Conservation (phyloP, 176 grass and related monocot genomes). For the Echinochloa phyllopogon region DNA sequence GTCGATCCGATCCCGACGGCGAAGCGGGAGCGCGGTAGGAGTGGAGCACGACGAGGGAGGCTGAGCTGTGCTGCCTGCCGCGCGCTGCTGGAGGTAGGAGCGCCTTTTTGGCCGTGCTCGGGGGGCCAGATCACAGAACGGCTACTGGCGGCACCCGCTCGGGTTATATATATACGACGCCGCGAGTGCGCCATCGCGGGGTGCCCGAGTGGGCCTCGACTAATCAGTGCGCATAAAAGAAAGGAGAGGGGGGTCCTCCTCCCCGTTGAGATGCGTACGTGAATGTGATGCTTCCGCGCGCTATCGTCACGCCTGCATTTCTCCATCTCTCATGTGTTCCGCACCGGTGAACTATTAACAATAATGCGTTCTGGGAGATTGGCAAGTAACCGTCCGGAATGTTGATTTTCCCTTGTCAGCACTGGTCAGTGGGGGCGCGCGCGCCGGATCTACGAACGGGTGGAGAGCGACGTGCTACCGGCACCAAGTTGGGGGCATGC, state of each 20-base stretch:
- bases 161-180: slow-evolving; percentile 44
- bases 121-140: slow-evolving; percentile 11
- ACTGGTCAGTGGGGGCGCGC: slow-evolving; percentile 25
- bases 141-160: slow-evolving; percentile 1
- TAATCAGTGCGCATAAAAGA: slow-evolving; percentile 12
- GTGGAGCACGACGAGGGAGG: neutral
- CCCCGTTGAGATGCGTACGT: slow-evolving; percentile 8
- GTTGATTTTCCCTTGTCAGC: neutral
- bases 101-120: slow-evolving; percentile 16
- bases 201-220: slow-evolving; percentile 23
- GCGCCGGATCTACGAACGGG: neutral
- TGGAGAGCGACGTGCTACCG: slow-evolving; percentile 44
- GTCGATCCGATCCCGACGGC: neutral
- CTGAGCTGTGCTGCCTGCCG: neutral
- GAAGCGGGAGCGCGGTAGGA: neutral
- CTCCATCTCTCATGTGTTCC: neutral
- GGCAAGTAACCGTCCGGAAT: neutral
- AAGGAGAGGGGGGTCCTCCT: neutral
- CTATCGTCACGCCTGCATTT: neutral
- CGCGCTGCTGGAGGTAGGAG: neutral
- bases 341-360: neutral
- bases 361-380: neutral
- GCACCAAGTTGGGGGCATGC: slow-evolving; percentile 13
- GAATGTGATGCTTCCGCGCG: slow-evolving; percentile 13
- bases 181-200: neutral